These are phyloP conservation scores for Botrytis pseudocinerea DNA, from an alignment of 2,329 filamentous ascomycete species.

Conservation along the genomic window DNA sequence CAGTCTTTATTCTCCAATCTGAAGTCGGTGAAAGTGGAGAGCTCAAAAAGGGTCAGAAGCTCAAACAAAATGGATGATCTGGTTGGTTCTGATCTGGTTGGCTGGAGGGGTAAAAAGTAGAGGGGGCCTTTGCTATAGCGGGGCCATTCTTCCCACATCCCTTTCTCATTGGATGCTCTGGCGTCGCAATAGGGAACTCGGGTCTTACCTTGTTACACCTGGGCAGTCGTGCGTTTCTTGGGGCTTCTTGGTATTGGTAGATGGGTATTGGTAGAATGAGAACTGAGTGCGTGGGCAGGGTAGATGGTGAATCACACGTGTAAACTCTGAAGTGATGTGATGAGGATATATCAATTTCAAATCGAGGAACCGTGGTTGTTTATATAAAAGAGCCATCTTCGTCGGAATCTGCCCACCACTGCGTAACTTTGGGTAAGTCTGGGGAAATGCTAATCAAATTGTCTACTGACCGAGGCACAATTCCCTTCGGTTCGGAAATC, in stretches of 20 bases:
- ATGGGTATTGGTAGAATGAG: neutral
- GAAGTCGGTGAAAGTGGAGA: neutral
- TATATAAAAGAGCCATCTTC: neutral
- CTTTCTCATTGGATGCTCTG: neutral
- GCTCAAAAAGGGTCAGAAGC: conserved; percentile 1
- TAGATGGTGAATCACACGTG: neutral
- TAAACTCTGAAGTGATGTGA: neutral
- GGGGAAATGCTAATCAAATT: neutral
- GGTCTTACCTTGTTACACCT: conserved; percentile 17
- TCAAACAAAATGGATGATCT: neutral
- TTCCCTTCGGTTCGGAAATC: neutral
- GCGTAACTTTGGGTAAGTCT: conserved; percentile 1
- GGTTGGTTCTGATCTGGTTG: neutral
- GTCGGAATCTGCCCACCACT: neutral
- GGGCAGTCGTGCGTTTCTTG: conserved; percentile 17
- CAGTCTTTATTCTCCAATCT: neutral
- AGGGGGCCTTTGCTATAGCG: neutral
- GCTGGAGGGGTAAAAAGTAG: neutral
- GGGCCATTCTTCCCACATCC: neutral
- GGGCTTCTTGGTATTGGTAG: neutral
- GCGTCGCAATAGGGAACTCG: neutral
- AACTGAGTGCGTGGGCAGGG: neutral
- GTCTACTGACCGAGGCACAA: neutral
- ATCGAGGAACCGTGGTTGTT: neutral
- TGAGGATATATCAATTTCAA: neutral